Percentiles rank a stretch among this genome's conserved stretches.
Conservation (phyloP, 2,329 filamentous ascomycete species). For the Amylocarpus encephaloides region DNA sequence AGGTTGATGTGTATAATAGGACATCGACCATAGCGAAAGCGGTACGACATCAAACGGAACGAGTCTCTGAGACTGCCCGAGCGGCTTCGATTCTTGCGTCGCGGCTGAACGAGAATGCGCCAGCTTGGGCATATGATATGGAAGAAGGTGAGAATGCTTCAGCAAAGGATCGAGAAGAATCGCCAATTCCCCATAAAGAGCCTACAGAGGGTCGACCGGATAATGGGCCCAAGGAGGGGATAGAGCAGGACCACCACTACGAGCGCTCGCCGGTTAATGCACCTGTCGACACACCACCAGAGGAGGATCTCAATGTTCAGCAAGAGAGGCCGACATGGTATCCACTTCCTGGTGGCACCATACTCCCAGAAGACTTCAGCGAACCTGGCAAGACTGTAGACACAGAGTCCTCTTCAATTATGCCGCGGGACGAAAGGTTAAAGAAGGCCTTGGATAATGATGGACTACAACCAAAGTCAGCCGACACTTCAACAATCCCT, state of each 20-base stretch:
- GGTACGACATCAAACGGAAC: conserved; percentile 54
- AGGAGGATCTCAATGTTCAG: conserved; percentile 37
- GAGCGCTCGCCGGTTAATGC: conserved; percentile 37
- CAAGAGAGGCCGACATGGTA: conserved; percentile 39
- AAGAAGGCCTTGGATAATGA: conserved; percentile 31
- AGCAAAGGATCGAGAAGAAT: conserved; percentile 14
- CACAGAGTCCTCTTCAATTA: conserved; percentile 31
- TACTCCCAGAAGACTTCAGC: conserved; percentile 34
- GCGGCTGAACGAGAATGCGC: conserved; percentile 45
- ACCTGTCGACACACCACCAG: conserved; percentile 31
- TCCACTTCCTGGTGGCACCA: conserved; percentile 45
- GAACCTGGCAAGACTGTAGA: conserved; percentile 22
- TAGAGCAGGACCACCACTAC: conserved; percentile 47
- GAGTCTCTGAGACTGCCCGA: conserved; percentile 53
- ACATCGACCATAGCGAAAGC: conserved; percentile 60
- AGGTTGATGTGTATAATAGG: conserved; percentile 56
- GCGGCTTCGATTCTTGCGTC: conserved; percentile 54
- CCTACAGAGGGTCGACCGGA: conserved; percentile 25
- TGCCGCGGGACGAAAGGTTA: conserved; percentile 31
- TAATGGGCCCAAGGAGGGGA: conserved; percentile 29
- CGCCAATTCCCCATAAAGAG: conserved; percentile 24
- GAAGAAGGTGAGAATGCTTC: conserved; percentile 8
- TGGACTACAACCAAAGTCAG: conserved; percentile 34
- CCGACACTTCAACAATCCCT: conserved; percentile 37
- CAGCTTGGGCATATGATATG: conserved; percentile 25